These are phyloP conservation scores for Suillus subaureus DNA, from an alignment of 768 basidiomycete species.

Conservation along the genomic window DNA sequence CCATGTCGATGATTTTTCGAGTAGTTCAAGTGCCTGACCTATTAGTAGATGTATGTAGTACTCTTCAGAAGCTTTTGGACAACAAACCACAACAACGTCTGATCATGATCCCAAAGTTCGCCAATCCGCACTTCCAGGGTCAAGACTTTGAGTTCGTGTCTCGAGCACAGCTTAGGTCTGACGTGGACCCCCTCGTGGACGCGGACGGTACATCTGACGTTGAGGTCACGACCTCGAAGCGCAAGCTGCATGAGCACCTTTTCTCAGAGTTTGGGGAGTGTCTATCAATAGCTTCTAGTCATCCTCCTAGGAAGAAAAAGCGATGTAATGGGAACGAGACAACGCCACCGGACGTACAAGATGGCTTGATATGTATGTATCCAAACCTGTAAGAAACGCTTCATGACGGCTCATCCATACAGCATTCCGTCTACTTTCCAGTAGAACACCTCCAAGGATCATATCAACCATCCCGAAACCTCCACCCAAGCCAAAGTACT, in stretches of 20 bases:
- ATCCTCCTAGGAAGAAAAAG: conserved; percentile 5
- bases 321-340: conserved; percentile 10
- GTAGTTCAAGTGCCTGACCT: not conserved
- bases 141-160: conserved; percentile 37
- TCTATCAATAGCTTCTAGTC: conserved; percentile 7
- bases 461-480: conserved; percentile 48
- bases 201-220: conserved; percentile 6
- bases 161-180: conserved; percentile 33
- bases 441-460: conserved; percentile 28
- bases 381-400: not conserved
- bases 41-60: not conserved
- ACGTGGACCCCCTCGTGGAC: conserved; percentile 15
- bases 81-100: conserved; percentile 24
- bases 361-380: conserved; percentile 7
- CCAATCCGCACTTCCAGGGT: conserved; percentile 48
- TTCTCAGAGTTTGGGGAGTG: conserved; percentile 21
- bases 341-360: not conserved
- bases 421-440: conserved; percentile 57
- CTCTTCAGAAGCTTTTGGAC: not conserved
- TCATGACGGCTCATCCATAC: conserved; percentile 1
- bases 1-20: conserved; percentile 4
- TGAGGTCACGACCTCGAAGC: conserved; percentile 18
- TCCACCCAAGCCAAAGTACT: conserved; percentile 43
- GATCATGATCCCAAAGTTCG: conserved; percentile 41
- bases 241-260: conserved; percentile 25